A percentile compares a stretch with the other conserved stretches of the same genome.
These are phyloP conservation scores for Colletotrichum sp. DNA, from an alignment of 2,329 filamentous ascomycete genomes.

Conservation along the genomic window DNA sequence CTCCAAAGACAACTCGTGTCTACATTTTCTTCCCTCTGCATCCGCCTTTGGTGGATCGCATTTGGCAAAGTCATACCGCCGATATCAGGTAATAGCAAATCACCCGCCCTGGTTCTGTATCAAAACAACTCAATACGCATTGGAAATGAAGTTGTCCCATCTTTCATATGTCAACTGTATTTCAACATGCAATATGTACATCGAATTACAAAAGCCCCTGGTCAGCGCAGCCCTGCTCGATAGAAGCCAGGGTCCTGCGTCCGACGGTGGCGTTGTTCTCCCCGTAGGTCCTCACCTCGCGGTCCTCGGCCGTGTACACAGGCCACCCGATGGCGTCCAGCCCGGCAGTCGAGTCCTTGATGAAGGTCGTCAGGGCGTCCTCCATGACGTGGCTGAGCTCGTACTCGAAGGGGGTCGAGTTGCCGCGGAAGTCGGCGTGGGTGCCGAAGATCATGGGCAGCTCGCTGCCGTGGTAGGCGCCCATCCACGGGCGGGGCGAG, in stretches of 20 bases:
- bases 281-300: slow-evolving; percentile 10
- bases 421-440: slow-evolving; percentile 23
- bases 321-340: slow-evolving; percentile 12
- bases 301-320: slow-evolving; percentile 1
- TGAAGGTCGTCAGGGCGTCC: slow-evolving; percentile 11
- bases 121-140: background rate
- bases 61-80: no score
- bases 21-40: background rate
- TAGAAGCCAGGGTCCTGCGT: background rate
- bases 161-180: background rate
- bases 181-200: background rate
- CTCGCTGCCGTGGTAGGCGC: slow-evolving; percentile 34
- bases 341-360: slow-evolving; percentile 8
- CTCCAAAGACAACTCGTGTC: background rate
- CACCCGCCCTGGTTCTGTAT: background rate
- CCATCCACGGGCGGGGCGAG: slow-evolving; percentile 28
- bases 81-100: background rate
- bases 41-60: background rate
- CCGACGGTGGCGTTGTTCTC: background rate
- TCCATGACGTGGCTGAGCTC: slow-evolving; percentile 18
- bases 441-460: slow-evolving; percentile 38
- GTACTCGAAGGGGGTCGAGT: slow-evolving; percentile 18
- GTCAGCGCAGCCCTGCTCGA: background rate
- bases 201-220: background rate
- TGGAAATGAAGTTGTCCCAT: rapidly evolving